These are phyloP conservation scores for Talaromyces piceae DNA, from an alignment of 2,329 filamentous ascomycete species.

Conservation along the genomic window DNA sequence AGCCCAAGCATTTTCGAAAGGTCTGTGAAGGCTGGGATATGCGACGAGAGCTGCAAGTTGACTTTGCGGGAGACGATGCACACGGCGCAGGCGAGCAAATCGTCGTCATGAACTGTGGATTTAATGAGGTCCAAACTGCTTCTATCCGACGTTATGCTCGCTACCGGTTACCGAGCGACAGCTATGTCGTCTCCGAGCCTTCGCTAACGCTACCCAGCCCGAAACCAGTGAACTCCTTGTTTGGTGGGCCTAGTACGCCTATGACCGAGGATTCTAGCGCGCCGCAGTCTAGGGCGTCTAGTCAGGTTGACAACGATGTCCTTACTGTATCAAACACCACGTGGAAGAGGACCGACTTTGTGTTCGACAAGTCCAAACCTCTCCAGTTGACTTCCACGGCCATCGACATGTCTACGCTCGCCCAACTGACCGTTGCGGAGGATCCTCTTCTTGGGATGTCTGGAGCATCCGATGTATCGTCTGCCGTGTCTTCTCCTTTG, in stretches of 20 bases:
- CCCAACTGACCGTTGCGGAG: conserved; percentile 64
- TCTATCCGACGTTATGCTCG: conserved; percentile 53
- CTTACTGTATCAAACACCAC: conserved; percentile 45
- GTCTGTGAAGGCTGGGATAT: conserved; percentile 87
- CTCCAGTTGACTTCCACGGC: conserved; percentile 61
- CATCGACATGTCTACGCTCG: conserved; percentile 67
- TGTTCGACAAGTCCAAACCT: conserved; percentile 52
- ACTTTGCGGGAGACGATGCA: conserved; percentile 79
- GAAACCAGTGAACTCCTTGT: conserved; percentile 38
- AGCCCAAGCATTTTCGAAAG: conserved; percentile 70
- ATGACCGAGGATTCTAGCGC: not conserved
- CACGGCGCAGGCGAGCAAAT: conserved; percentile 67
- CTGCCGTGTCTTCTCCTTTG: conserved; percentile 47
- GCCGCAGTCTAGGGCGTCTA: conserved; percentile 27
- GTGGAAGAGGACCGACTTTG: conserved; percentile 58
- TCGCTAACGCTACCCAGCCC: conserved; percentile 14
- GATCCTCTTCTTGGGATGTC: conserved; percentile 63
- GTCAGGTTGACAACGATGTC: conserved; percentile 22
- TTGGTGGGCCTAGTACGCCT: conserved; percentile 37
- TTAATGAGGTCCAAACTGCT: conserved; percentile 51
- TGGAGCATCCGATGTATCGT: conserved; percentile 47
- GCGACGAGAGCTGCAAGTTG: conserved; percentile 74
- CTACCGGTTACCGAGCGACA: conserved; percentile 35
- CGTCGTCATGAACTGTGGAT: conserved; percentile 65
- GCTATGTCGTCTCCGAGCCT: conserved; percentile 15